Conservation (phyloP, 352 stramenopile genomes). For the Globisporangium perplexum region DNA sequence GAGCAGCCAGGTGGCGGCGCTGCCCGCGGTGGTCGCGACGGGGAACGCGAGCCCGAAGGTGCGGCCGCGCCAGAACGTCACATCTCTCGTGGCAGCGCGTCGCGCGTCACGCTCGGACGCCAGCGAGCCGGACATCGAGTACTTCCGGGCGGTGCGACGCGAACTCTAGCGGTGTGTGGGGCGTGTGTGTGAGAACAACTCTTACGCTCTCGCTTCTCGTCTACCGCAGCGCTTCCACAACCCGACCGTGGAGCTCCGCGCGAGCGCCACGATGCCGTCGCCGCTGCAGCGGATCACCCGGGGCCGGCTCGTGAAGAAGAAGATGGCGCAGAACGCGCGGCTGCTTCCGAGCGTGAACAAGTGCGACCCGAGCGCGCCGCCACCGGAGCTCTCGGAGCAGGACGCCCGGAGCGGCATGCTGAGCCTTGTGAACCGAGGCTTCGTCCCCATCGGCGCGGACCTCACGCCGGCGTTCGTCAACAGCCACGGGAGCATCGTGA, state of each 20-base stretch:
- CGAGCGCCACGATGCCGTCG: conserved; percentile 7
- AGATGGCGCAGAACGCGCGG: conserved; percentile 43
- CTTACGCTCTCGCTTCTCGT: not conserved
- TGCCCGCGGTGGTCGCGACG: conserved; percentile 17
- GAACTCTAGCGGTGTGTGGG: too few species aligned
- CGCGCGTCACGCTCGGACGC: conserved; percentile 4
- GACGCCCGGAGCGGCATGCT: conserved; percentile 62
- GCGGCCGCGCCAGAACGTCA: conserved; percentile 5
- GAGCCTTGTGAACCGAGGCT: conserved; percentile 65
- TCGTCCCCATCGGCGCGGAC: conserved; percentile 52
- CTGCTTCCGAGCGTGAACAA: conserved; percentile 71
- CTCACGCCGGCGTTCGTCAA: conserved; percentile 61
- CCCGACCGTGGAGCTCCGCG: conserved; percentile 24
- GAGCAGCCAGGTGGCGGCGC: conserved; percentile 19
- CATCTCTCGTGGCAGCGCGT: conserved; percentile 15
- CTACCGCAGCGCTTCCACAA: conserved; percentile 32
- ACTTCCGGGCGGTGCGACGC: conserved; percentile 33
- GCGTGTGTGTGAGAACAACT: too few species aligned
- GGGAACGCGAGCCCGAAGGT: conserved; percentile 8
- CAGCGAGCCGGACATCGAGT: conserved; percentile 27
- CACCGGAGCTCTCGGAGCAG: conserved; percentile 45
- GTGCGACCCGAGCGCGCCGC: conserved; percentile 42
- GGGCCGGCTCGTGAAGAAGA: conserved; percentile 47
- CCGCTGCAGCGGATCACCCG: conserved; percentile 18
- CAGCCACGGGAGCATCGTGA: conserved; percentile 40